phyloP scores from a whole-genome alignment of 2,329 filamentous ascomycete species.

The Aspergillus japonicus region DNA sequence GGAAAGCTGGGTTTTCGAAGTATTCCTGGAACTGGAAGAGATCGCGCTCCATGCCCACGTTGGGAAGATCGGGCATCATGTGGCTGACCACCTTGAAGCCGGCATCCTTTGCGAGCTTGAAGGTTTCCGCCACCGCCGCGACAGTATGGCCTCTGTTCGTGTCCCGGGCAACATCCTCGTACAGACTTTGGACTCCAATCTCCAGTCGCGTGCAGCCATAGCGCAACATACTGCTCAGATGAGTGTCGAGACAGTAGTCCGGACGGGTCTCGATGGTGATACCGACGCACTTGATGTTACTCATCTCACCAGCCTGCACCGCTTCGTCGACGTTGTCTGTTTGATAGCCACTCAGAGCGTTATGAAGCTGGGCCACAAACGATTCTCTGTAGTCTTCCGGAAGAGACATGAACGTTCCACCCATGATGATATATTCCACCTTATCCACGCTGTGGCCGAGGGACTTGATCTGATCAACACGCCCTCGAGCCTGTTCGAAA shows the following conservation, averaged over 20 bases:
- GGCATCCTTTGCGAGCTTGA: constrained; percentile 94
- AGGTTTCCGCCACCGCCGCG: constrained; percentile 90
- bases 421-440: constrained; percentile 99
- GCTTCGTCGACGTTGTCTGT: constrained; percentile 93
- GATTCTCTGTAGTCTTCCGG: constrained; percentile 84
- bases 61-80: constrained; percentile 99
- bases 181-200: constrained; percentile 92
- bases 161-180: constrained; percentile 97
- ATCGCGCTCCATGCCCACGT: constrained; percentile 97
- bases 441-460: constrained; percentile 97
- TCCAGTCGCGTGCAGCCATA: constrained; percentile 95
- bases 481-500: constrained; percentile 92
- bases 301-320: constrained; percentile 91
- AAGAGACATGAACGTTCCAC: constrained; percentile 97
- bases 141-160: constrained; percentile 97
- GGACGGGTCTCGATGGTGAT: constrained; percentile 98
- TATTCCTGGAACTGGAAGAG: constrained; percentile 97
- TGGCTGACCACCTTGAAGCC: constrained; percentile 99
- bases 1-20: constrained; percentile 93
- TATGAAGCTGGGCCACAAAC: constrained; percentile 94
- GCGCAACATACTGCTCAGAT: constrained; percentile 92
- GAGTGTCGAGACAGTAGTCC: constrained; percentile 95
- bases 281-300: constrained; percentile 94
- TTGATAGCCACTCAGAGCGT: constrained; percentile 93
- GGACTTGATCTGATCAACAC: constrained; percentile 94